Evolutionary conservation across 2,329 filamentous ascomycete species (phyloP).

Genomic region (Fusarium sulawesiense): DNA sequence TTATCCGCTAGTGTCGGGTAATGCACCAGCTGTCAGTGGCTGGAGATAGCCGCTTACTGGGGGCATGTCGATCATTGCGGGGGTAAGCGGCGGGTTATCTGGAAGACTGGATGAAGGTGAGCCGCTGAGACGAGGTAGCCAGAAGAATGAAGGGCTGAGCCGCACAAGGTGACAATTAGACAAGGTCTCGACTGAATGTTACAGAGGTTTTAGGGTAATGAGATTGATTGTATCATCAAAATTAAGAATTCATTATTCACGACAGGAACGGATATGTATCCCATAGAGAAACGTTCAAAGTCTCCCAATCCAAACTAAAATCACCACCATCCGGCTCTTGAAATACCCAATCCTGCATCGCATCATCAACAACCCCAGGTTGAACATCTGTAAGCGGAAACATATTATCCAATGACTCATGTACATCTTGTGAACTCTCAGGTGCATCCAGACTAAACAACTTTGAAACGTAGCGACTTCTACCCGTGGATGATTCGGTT

Average conservation of each 20-base stretch:
- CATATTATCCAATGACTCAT: background rate
- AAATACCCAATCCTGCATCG: slow-evolving; percentile 27
- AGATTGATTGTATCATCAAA: background rate
- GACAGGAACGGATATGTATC: slow-evolving; percentile 42
- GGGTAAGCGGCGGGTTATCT: background rate
- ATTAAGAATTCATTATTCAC: background rate
- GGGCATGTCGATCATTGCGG: background rate
- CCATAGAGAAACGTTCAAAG: slow-evolving; percentile 43
- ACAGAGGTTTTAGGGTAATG: background rate
- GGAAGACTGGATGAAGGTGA: no score
- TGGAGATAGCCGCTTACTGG: background rate
- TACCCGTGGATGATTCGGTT: slow-evolving; percentile 29
- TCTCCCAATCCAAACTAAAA: slow-evolving; percentile 43
- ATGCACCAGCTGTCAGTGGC: slow-evolving; percentile 7
- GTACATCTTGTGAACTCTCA: background rate
- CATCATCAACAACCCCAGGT: slow-evolving; percentile 5
- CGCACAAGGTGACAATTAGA: background rate
- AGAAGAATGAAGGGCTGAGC: background rate
- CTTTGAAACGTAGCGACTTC: slow-evolving; percentile 42
- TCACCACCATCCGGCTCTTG: slow-evolving; percentile 32
- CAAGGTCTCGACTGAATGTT: background rate
- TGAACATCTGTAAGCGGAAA: background rate
- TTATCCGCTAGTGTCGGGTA: slow-evolving; percentile 40
- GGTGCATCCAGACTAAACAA: slow-evolving; percentile 34
- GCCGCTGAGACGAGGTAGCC: no score